These are phyloP conservation scores for Rheum nobile DNA, from an alignment of 148 eudicot genomes.

Conservation along the genomic window DNA sequence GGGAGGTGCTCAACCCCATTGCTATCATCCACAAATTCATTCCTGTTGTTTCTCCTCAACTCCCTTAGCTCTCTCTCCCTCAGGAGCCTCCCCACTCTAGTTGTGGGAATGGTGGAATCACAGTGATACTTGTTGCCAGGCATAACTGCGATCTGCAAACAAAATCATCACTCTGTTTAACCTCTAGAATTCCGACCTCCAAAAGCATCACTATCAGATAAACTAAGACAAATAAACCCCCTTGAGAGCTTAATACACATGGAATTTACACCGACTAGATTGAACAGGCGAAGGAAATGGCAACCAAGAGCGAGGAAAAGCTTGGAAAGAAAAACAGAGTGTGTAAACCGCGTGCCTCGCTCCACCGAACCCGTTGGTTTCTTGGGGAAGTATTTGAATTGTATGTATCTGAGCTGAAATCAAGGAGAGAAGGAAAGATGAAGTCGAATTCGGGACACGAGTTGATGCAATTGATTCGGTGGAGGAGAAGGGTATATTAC, in stretches of 20 bases:
- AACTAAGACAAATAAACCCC: background rate
- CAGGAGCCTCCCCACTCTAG: conserved; percentile 44
- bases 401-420: background rate
- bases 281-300: background rate
- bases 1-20: conserved; percentile 26
- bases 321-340: background rate
- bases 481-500: conserved; percentile 11
- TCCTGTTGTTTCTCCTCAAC: conserved; percentile 39
- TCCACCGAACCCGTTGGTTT: background rate
- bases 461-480: background rate
- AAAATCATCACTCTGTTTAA: background rate
- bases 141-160: conserved; percentile 21
- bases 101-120: conserved; percentile 31
- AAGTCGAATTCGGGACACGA: background rate
- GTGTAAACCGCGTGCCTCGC: background rate
- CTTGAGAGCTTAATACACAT: background rate
- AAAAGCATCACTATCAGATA: background rate
- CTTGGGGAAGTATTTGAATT: background rate
- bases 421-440: background rate
- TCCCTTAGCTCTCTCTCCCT: conserved; percentile 47
- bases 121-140: conserved; percentile 53
- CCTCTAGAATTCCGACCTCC: background rate
- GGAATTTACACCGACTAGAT: background rate
- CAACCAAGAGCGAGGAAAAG: background rate
- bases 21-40: conserved; percentile 30